phyloP scores from a whole-genome alignment of 2,329 filamentous ascomycete species.

The Calonectria hongkongensis region DNA sequence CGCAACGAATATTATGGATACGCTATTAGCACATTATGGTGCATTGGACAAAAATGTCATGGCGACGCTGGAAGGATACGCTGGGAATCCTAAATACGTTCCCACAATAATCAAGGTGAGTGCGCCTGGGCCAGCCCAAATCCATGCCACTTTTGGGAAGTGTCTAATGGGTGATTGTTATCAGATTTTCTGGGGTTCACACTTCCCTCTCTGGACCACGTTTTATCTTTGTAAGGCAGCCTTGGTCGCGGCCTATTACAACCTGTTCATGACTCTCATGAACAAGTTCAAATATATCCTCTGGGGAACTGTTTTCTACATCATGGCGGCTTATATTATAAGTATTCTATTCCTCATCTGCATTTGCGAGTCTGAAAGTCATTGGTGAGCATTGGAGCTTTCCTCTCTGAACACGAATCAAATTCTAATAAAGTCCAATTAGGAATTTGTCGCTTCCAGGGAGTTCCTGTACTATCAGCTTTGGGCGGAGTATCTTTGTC shows the following conservation, averaged over 20 bases:
- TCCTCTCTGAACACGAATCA: too few relatives aligned
- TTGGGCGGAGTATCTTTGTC: neutral
- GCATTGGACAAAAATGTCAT: neutral
- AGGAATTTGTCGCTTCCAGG: neutral
- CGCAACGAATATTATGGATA: neutral
- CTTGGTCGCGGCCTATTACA: neutral
- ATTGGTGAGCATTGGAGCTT: neutral
- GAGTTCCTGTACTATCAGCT: neutral
- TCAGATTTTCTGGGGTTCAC: neutral
- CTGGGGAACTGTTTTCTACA: neutral
- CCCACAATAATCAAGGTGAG: neutral
- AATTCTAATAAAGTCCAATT: neutral
- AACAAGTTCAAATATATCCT: slow-evolving; percentile 12
- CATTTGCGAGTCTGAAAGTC: neutral
- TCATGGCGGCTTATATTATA: neutral
- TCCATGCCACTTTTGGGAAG: too few relatives aligned
- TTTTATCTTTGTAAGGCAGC: slow-evolving; percentile 8
- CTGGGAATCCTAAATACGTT: neutral
- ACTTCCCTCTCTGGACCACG: slow-evolving; percentile 3
- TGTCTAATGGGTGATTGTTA: neutral
- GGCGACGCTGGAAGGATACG: neutral
- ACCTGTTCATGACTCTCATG: slow-evolving; percentile 1
- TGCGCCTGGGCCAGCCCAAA: too few relatives aligned
- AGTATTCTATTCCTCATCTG: slow-evolving; percentile 4
- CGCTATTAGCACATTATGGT: neutral